Percentiles rank a stretch among this genome's conserved stretches.
Conservation (phyloP, 1,284 basidiomycete genomes). For the Butyriboletus appendiculatus region DNA sequence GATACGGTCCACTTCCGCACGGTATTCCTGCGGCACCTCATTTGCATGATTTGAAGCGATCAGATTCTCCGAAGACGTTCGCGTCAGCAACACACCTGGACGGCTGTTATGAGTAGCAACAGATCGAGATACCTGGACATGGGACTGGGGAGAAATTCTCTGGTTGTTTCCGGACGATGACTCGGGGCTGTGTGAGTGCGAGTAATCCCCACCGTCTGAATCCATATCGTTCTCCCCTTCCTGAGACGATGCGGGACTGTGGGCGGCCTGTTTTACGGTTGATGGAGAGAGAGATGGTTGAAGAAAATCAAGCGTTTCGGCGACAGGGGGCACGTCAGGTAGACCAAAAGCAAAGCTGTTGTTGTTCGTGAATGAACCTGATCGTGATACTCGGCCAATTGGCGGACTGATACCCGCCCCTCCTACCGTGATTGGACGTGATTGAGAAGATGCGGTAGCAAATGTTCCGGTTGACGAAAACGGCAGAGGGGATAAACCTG, state of each 20-base stretch:
- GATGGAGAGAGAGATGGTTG: conserved; percentile 20
- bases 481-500: conserved; percentile 31
- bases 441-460: conserved; percentile 28
- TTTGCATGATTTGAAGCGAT: conserved; percentile 45
- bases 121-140: conserved; percentile 26
- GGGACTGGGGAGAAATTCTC: conserved; percentile 23
- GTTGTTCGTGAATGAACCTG: conserved; percentile 56
- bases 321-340: conserved; percentile 30
- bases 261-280: conserved; percentile 16
- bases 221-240: conserved; percentile 47
- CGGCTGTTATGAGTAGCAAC: conserved; percentile 21
- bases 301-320: conserved; percentile 35
- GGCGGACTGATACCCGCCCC: conserved; percentile 38
- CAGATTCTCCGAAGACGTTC: conserved; percentile 35
- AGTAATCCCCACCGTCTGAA: conserved; percentile 37
- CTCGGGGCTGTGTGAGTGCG: conserved; percentile 34
- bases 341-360: conserved; percentile 48
- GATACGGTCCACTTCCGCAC: conserved; percentile 82
- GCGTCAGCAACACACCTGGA: conserved; percentile 24
- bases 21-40: conserved; percentile 81
- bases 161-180: conserved; percentile 29
- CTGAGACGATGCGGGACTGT: conserved; percentile 39
- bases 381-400: conserved; percentile 60
- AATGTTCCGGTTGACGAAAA: conserved; percentile 37
- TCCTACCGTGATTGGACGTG: conserved; percentile 21